Evolutionary conservation across 1,139 yeast species (phyloP).

Genomic region (Scheffersomyces illinoinensis): DNA sequence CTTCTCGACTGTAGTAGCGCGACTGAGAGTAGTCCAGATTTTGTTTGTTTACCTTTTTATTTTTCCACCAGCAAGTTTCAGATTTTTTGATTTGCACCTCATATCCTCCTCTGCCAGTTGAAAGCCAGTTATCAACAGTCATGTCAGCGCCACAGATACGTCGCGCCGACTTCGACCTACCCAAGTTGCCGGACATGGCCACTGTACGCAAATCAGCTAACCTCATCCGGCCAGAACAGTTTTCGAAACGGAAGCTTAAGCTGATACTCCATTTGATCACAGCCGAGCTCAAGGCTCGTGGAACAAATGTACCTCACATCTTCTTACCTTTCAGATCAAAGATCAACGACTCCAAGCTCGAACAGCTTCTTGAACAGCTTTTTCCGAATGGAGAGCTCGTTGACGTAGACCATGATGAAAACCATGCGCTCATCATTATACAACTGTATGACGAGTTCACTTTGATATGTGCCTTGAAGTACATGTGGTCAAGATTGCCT

Average conservation of each 20-base stretch:
- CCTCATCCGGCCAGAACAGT: slow-evolving; percentile 36
- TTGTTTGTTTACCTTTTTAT: not conserved
- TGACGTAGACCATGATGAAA: slow-evolving; percentile 22
- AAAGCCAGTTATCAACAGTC: not conserved
- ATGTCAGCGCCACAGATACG: not conserved
- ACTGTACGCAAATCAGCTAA: slow-evolving; percentile 3
- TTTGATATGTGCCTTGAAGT: slow-evolving; percentile 70
- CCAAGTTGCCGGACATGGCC: slow-evolving; percentile 13
- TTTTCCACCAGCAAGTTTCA: not conserved
- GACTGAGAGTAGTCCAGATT: not conserved
- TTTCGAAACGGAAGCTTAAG: slow-evolving; percentile 64
- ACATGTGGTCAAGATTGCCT: slow-evolving; percentile 84
- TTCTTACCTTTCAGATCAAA: slow-evolving; percentile 71
- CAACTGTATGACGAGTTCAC: slow-evolving; percentile 62
- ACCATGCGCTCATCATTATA: slow-evolving; percentile 36
- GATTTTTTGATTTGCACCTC: not conserved
- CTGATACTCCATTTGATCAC: slow-evolving; percentile 67
- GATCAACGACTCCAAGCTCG: slow-evolving; percentile 56
- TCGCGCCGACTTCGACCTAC: slow-evolving; percentile 15
- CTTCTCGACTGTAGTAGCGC: not conserved
- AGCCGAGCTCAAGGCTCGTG: slow-evolving; percentile 58
- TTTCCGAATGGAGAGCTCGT: slow-evolving; percentile 56
- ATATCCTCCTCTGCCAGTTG: not conserved
- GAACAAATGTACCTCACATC: slow-evolving; percentile 61
- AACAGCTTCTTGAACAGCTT: slow-evolving; percentile 50